phyloP scores from a whole-genome alignment of 106 monocot genomes.

The Acanthochlamys bracteata region DNA sequence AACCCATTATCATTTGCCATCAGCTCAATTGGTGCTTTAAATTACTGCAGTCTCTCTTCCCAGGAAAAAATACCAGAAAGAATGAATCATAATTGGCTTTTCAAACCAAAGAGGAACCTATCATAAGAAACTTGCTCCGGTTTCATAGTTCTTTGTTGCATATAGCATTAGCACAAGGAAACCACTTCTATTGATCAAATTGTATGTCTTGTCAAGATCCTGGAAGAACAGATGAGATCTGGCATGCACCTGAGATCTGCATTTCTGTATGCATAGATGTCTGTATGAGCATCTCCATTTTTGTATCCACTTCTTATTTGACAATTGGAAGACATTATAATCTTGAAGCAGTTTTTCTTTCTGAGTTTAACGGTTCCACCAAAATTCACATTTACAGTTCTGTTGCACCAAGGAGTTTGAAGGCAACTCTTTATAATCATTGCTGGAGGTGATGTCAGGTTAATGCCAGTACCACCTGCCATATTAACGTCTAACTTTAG shows the following conservation, averaged over 20 bases:
- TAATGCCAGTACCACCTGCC: conserved; percentile 92
- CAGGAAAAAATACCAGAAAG: conserved; percentile 21
- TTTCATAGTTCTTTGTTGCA: too few relatives aligned
- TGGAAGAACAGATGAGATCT: too few relatives aligned
- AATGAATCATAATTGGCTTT: background rate
- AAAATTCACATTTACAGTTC: background rate
- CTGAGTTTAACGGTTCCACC: background rate
- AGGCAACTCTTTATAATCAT: conserved; percentile 62
- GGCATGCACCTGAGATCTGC: too few relatives aligned
- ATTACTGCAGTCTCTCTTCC: conserved; percentile 47
- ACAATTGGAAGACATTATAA: background rate
- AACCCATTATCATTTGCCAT: conserved; percentile 67
- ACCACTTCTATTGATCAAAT: too few relatives aligned
- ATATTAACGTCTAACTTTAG: too few relatives aligned
- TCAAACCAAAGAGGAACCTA: too few relatives aligned
- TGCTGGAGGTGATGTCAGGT: conserved; percentile 82
- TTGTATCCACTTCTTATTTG: too few relatives aligned
- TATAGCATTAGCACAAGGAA: too few relatives aligned
- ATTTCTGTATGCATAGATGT: too few relatives aligned
- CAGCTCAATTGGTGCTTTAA: conserved; percentile 63
- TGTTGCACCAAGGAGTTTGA: background rate
- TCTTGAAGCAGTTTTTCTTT: background rate
- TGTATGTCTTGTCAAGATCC: too few relatives aligned
- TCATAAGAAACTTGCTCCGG: too few relatives aligned
- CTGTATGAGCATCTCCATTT: too few relatives aligned